These are phyloP conservation scores for Solanum tacnaense DNA, from an alignment of 257 asterid species.

Conservation along the genomic window DNA sequence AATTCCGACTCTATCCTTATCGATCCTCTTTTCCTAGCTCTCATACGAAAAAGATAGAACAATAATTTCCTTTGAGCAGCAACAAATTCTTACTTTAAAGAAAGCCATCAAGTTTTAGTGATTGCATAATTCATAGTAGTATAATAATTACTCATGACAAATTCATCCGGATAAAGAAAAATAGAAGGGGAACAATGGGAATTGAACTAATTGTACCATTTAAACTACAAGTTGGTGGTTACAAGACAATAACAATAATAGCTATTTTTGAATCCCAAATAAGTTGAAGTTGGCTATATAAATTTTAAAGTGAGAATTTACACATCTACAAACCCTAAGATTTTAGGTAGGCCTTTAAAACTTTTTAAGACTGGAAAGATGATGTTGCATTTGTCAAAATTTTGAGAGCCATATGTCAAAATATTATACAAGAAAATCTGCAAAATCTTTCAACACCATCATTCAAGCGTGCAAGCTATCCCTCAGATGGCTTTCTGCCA, in stretches of 20 bases:
- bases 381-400: background rate
- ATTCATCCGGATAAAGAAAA: background rate
- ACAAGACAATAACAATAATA: background rate
- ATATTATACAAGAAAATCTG: background rate
- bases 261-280: background rate
- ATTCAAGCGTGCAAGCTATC: background rate
- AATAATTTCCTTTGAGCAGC: background rate
- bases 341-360: background rate
- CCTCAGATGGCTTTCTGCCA: background rate
- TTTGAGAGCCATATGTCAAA: background rate
- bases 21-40: background rate
- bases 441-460: background rate
- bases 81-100: background rate
- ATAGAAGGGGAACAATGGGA: background rate
- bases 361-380: background rate
- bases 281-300: background rate
- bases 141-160: background rate
- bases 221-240: background rate
- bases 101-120: background rate
- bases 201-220: background rate
- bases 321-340: background rate
- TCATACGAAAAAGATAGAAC: background rate
- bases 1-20: fast-evolving
- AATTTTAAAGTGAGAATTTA: background rate
- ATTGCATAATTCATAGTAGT: background rate